These are phyloP conservation scores for Cucurbita maxima DNA, from an alignment of 306 rosid species.

Conservation along the genomic window DNA sequence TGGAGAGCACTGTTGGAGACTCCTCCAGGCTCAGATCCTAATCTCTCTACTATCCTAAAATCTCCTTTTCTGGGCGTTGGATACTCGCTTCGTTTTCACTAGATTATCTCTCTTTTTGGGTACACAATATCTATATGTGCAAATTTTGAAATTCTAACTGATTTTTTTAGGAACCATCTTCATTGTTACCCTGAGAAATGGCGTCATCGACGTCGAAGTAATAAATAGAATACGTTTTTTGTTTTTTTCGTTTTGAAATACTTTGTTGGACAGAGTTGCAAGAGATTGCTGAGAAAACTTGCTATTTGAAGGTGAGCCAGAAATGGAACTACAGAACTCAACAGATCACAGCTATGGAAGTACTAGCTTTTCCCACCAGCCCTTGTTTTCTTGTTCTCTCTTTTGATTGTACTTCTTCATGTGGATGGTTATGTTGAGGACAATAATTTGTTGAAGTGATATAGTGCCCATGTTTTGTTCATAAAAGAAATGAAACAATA, in stretches of 20 bases:
- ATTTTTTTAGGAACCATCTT: background rate
- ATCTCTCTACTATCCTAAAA: background rate
- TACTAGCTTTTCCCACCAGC: background rate
- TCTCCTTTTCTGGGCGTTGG: background rate
- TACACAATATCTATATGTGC: background rate
- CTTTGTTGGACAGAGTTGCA: background rate
- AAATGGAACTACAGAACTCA: background rate
- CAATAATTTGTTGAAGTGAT: background rate
- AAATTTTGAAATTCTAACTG: background rate
- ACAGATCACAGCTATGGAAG: background rate
- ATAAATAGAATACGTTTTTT: background rate
- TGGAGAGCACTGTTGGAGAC: constrained; percentile 72
- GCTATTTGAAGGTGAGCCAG: background rate
- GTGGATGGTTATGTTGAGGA: background rate
- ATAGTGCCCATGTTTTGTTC: background rate
- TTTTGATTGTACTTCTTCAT: background rate
- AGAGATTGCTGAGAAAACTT: background rate
- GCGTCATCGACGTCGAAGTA: background rate
- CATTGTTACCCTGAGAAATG: background rate
- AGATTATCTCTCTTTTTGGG: background rate
- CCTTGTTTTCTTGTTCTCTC: background rate
- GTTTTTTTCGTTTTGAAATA: background rate
- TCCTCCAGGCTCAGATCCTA: constrained; percentile 43
- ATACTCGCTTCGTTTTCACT: background rate
- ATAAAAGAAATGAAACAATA: background rate